These are phyloP conservation scores for Pyrenophora tritici-repentis DNA, from an alignment of 2,329 filamentous ascomycete genomes.

Conservation along the genomic window DNA sequence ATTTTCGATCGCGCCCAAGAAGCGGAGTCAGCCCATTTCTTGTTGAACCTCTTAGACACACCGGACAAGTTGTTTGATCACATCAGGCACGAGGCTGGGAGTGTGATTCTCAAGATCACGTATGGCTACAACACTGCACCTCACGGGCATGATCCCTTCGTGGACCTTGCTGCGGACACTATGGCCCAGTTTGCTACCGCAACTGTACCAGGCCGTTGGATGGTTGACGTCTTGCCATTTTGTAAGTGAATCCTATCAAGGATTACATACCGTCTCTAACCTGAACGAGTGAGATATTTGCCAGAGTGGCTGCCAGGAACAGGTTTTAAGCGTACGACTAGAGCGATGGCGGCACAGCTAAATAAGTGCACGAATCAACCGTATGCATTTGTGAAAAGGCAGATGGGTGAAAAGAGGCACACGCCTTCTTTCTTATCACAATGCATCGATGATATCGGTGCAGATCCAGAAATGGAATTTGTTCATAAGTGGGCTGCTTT, in stretches of 20 bases:
- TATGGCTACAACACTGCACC: conserved; percentile 53
- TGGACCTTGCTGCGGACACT: conserved; percentile 49
- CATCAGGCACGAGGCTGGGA: conserved; percentile 32
- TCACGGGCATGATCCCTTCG: conserved; percentile 49
- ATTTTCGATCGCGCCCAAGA: conserved; percentile 30
- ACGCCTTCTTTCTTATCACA: conserved; percentile 49
- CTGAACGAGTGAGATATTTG: conserved; percentile 42
- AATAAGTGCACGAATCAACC: conserved; percentile 45
- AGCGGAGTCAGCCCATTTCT: conserved; percentile 27
- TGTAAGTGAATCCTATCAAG: conserved; percentile 27
- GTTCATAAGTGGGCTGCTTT: conserved; percentile 51
- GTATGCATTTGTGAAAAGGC: conserved; percentile 51
- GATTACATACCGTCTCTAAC: not conserved
- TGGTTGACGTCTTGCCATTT: conserved; percentile 54
- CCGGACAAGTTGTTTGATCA: conserved; percentile 29
- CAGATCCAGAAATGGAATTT: conserved; percentile 39
- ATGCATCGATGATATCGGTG: conserved; percentile 39
- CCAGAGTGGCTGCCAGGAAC: conserved; percentile 55
- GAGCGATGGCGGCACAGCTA: conserved; percentile 33
- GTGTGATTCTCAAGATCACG: conserved; percentile 34
- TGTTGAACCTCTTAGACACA: conserved; percentile 24
- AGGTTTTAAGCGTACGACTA: conserved; percentile 21
- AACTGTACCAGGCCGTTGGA: conserved; percentile 51
- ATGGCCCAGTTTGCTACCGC: conserved; percentile 51
- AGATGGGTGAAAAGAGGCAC: conserved; percentile 41